Conservation (phyloP, 495 filamentous ascomycete genomes). For the Annulohypoxylon maeteangense region DNA sequence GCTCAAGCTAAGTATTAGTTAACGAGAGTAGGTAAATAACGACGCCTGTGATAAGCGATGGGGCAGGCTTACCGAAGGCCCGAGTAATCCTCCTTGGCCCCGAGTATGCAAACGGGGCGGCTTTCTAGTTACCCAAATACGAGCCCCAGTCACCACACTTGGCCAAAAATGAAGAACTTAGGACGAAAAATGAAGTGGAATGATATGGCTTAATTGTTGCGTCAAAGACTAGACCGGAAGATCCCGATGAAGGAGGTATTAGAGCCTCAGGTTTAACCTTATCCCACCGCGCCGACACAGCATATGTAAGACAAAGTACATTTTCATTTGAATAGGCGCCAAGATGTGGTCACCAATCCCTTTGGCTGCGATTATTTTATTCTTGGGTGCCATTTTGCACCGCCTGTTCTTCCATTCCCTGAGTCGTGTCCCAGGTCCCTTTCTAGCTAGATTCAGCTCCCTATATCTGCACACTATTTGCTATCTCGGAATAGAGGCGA, state of each 20-base stretch:
- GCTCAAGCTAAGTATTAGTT: constrained; percentile 2
- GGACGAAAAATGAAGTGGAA: background rate
- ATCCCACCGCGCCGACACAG: background rate
- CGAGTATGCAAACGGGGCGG: background rate
- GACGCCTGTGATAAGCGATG: background rate
- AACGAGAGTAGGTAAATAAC: background rate
- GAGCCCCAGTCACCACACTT: background rate
- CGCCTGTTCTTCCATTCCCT: background rate
- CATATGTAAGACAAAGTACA: background rate
- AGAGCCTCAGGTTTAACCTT: background rate
- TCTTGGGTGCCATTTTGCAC: background rate
- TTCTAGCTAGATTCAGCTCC: background rate
- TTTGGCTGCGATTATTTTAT: constrained; percentile 1
- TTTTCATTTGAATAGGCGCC: background rate
- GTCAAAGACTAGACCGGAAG: background rate
- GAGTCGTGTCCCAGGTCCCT: background rate
- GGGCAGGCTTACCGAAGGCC: background rate
- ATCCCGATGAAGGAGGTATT: background rate
- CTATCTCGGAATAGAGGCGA: constrained; percentile 2
- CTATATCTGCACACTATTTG: background rate
- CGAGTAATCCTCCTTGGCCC: background rate
- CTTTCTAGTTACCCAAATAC: background rate
- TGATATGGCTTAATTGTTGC: background rate
- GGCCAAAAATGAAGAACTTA: background rate
- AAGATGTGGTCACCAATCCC: background rate